phyloP scores from a whole-genome alignment of 1,139 yeast genomes.

The Lodderomyces elongisporus region DNA sequence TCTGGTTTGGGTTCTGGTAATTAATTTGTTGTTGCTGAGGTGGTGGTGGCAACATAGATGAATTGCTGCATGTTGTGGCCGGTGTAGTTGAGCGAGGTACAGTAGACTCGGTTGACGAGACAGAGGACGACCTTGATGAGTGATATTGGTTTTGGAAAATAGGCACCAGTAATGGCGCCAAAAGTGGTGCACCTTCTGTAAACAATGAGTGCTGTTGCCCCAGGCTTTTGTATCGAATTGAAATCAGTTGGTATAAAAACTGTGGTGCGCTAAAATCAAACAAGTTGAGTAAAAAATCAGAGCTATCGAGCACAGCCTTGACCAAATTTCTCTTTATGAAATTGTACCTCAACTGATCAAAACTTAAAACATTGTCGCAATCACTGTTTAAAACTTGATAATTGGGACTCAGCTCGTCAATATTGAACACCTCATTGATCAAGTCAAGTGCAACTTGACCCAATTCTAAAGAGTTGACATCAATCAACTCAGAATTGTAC shows the following conservation, averaged over 20 bases:
- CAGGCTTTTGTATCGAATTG: not conserved
- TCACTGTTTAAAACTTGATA: slow-evolving; percentile 2
- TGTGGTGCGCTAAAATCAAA: slow-evolving; percentile 37
- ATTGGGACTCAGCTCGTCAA: slow-evolving; percentile 16
- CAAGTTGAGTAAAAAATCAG: slow-evolving; percentile 29
- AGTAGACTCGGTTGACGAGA: not conserved
- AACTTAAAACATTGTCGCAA: slow-evolving; percentile 9
- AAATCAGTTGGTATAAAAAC: slow-evolving; percentile 16
- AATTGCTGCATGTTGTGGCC: no score
- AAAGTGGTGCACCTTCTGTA: not conserved
- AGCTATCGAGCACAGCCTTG: slow-evolving; percentile 27
- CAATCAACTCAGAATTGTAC: slow-evolving; percentile 34
- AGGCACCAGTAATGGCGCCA: no score
- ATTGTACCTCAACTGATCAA: slow-evolving; percentile 22
- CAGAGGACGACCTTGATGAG: slow-evolving; percentile 2
- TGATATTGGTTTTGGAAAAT: not conserved
- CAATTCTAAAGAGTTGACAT: slow-evolving; percentile 28
- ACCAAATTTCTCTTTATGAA: slow-evolving; percentile 30
- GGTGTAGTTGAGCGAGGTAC: no score
- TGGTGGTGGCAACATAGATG: no score
- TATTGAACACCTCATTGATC: slow-evolving; percentile 25
- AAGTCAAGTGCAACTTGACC: slow-evolving; percentile 33
- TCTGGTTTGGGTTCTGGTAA: no score
- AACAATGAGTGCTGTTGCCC: no score
- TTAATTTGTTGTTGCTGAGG: no score